phyloP scores from a whole-genome alignment of 108 stramenopile species.

The Chaetoceros tenuissimus region DNA sequence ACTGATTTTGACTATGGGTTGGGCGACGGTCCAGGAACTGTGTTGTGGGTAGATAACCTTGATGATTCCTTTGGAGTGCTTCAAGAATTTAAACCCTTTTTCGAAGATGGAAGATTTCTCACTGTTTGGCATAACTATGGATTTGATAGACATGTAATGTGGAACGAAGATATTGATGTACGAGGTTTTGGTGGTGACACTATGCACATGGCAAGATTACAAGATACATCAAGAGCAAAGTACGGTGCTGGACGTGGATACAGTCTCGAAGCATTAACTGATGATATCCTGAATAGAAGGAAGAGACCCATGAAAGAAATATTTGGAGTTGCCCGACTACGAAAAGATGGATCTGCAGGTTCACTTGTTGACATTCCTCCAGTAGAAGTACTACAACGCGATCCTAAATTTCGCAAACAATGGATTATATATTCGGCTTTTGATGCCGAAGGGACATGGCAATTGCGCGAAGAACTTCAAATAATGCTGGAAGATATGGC shows the following conservation, averaged over 20 bases:
- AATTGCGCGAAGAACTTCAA: slow-evolving; percentile 42
- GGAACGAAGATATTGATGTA: slow-evolving; percentile 87
- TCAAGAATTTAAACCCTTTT: slow-evolving; percentile 79
- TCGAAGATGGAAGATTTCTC: slow-evolving; percentile 56
- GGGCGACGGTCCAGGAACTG: slow-evolving; percentile 63
- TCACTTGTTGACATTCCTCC: slow-evolving; percentile 71
- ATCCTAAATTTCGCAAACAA: slow-evolving; percentile 45
- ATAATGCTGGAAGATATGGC: slow-evolving; percentile 31
- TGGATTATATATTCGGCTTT: slow-evolving; percentile 89
- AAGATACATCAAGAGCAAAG: slow-evolving; percentile 61
- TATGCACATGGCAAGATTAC: slow-evolving; percentile 98
- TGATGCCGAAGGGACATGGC: slow-evolving; percentile 81
- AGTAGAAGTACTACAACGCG: slow-evolving; percentile 81
- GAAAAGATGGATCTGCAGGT: slow-evolving; percentile 84
- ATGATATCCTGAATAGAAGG: slow-evolving; percentile 42
- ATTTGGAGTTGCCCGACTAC: slow-evolving; percentile 72
- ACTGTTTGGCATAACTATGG: slow-evolving; percentile 99
- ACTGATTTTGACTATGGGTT: slow-evolving; percentile 88
- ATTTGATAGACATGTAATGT: slow-evolving; percentile 97
- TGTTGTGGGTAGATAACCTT: slow-evolving; percentile 88
- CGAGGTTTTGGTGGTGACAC: slow-evolving; percentile 92
- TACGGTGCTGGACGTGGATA: slow-evolving; percentile 58
- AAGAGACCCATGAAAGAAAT: slow-evolving; percentile 95
- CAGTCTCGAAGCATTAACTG: slow-evolving; percentile 80
- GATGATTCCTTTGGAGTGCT: slow-evolving; percentile 80